These are phyloP conservation scores for Macrotyloma uniflorum DNA, from an alignment of 306 rosid genomes.

Conservation along the genomic window DNA sequence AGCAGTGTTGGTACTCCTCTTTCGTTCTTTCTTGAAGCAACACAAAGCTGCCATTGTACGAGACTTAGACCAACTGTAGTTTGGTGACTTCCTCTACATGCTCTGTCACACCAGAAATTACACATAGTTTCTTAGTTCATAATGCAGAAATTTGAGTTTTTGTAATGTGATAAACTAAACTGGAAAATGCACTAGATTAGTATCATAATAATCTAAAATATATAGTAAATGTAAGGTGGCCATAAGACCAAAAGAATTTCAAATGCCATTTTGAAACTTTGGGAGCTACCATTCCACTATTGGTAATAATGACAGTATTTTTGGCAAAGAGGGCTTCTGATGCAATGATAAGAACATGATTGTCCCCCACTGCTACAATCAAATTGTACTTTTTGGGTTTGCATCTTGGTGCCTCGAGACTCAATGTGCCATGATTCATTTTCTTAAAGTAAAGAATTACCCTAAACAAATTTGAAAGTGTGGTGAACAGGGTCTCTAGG, in stretches of 20 bases:
- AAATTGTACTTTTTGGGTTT: constrained; percentile 19
- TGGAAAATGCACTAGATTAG: too few relatives aligned
- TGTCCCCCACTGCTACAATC: constrained; percentile 36
- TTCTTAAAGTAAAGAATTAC: background rate
- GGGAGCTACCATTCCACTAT: background rate
- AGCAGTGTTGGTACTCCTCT: constrained; percentile 2
- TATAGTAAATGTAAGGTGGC: background rate
- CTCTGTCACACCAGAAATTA: too few relatives aligned
- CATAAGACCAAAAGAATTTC: background rate
- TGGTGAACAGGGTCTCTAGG: constrained; percentile 14
- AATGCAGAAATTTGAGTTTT: too few relatives aligned
- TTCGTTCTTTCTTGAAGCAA: constrained; percentile 60
- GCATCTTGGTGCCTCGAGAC: background rate
- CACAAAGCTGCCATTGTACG: constrained; percentile 68
- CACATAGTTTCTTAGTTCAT: too few relatives aligned
- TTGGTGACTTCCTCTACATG: constrained; percentile 47
- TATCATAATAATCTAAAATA: too few relatives aligned
- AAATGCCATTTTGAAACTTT: constrained; percentile 33
- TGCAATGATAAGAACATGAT: constrained; percentile 50
- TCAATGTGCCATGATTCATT: constrained; percentile 21
- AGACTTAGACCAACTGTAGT: constrained; percentile 42
- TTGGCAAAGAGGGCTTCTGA: constrained; percentile 30
- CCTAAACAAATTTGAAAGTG: constrained; percentile 16
- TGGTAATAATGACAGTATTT: constrained; percentile 33
- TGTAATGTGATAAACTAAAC: too few relatives aligned